Evolutionary conservation across 2,329 filamentous ascomycete species (phyloP).

Genomic region (Apiospora arundinis): DNA sequence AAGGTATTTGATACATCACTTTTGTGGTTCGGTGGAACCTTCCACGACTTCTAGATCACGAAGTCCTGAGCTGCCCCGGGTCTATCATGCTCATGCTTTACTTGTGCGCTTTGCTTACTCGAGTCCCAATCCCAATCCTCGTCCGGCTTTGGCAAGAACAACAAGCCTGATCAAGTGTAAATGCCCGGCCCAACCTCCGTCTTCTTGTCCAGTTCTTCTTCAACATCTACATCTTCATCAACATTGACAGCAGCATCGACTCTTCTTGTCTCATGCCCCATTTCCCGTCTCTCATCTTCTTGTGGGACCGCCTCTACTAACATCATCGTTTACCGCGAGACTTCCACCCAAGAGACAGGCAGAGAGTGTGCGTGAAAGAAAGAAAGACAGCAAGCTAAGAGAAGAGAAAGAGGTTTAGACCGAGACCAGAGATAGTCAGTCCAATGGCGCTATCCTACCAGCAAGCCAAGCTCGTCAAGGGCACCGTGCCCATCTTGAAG

Average conservation of each 20-base stretch:
- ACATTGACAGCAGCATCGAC: background rate
- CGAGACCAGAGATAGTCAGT: background rate
- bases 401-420: background rate
- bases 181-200: background rate
- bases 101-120: background rate
- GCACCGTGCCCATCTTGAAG: slow-evolving; percentile 72
- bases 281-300: background rate
- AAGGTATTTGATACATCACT: slow-evolving; percentile 11
- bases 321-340: background rate
- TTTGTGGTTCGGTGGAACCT: slow-evolving; percentile 17
- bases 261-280: background rate
- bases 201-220: background rate
- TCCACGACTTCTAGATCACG: slow-evolving; percentile 14
- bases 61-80: slow-evolving; percentile 3
- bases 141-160: background rate
- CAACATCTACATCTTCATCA: background rate
- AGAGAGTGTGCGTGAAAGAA: background rate
- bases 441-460: slow-evolving; percentile 50
- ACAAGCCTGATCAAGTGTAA: slow-evolving; percentile 11
- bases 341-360: background rate
- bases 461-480: slow-evolving; percentile 70
- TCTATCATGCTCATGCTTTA: background rate
- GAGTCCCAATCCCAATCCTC: slow-evolving; percentile 1
- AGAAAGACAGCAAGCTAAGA: background rate
- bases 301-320: background rate